phyloP scores from a whole-genome alignment of 192 early-diverging fungal genomes.

The Helicostylum pulchrum region DNA sequence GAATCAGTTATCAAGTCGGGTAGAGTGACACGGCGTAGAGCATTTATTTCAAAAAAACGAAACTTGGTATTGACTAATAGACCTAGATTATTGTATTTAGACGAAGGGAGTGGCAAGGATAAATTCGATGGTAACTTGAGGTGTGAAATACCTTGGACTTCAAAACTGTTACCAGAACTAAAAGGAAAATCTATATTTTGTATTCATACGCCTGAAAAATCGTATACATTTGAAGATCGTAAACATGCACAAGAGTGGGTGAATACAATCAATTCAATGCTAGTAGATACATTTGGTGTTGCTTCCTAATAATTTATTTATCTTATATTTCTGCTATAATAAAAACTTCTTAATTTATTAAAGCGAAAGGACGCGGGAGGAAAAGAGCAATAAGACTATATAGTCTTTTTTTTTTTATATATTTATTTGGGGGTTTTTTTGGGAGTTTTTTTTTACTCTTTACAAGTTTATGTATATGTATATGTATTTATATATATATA shows the following conservation, averaged over 20 bases:
- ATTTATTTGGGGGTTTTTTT: not conserved
- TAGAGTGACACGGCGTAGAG: conserved; percentile 54
- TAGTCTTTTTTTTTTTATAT: too few relatives aligned
- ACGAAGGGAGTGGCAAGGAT: conserved; percentile 46
- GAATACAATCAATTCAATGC: conserved; percentile 44
- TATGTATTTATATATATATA: too few relatives aligned
- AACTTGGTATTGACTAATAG: conserved; percentile 66
- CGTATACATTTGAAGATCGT: conserved; percentile 55
- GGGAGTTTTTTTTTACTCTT: not conserved
- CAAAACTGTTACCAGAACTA: conserved; percentile 52
- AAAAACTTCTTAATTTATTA: not conserved
- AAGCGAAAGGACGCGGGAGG: not conserved
- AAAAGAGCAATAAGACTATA: not conserved
- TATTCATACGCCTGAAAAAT: conserved; percentile 60
- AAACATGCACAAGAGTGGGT: conserved; percentile 50
- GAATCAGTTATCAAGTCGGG: conserved; percentile 63
- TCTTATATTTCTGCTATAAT: too few relatives aligned
- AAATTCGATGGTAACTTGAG: conserved; percentile 29
- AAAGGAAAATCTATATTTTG: conserved; percentile 60
- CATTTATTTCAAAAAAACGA: conserved; percentile 53
- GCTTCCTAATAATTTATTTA: not conserved
- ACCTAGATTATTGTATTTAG: conserved; percentile 64
- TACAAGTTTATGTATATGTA: too few relatives aligned
- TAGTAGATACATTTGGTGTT: conserved; percentile 43
- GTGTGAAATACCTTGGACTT: conserved; percentile 58